Evolutionary conservation across 345 rosid species (phyloP).

Genomic region (Chamaenerion angustifolium): DNA sequence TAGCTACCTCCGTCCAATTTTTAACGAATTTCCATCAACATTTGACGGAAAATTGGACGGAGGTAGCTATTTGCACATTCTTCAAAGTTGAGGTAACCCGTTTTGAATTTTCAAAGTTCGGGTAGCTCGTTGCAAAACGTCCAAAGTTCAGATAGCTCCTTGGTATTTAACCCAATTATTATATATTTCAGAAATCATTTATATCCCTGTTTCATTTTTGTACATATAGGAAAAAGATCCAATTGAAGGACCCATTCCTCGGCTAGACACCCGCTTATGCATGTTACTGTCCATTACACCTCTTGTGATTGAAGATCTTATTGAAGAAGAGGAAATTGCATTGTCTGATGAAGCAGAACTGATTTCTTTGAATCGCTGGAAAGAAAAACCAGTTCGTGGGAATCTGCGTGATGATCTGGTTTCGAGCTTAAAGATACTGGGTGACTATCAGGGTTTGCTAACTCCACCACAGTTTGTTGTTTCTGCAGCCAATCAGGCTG

Average conservation of each 20-base stretch:
- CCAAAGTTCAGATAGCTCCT: too few relatives aligned
- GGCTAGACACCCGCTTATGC: conserved; percentile 71
- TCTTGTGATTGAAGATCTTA: conserved; percentile 64
- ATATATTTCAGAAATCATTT: background rate
- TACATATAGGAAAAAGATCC: conserved; percentile 77
- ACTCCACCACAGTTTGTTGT: conserved; percentile 67
- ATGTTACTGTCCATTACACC: conserved; percentile 72
- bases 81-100: too few relatives aligned
- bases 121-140: too few relatives aligned
- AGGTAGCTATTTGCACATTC: too few relatives aligned
- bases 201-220: background rate
- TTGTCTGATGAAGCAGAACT: conserved; percentile 18
- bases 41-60: too few relatives aligned
- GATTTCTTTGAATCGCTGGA: conserved; percentile 18
- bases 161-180: too few relatives aligned
- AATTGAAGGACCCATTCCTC: conserved; percentile 84
- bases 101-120: too few relatives aligned
- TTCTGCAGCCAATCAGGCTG: conserved; percentile 87
- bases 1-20: too few relatives aligned
- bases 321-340: conserved; percentile 67
- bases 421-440: conserved; percentile 65
- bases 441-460: conserved; percentile 75
- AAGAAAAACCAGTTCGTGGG: conserved; percentile 18
- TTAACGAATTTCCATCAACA: too few relatives aligned
- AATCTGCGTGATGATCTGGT: conserved; percentile 42